These are phyloP conservation scores for Exophiala dermatitidis DNA, from an alignment of 2,329 filamentous ascomycete genomes.

Conservation along the genomic window DNA sequence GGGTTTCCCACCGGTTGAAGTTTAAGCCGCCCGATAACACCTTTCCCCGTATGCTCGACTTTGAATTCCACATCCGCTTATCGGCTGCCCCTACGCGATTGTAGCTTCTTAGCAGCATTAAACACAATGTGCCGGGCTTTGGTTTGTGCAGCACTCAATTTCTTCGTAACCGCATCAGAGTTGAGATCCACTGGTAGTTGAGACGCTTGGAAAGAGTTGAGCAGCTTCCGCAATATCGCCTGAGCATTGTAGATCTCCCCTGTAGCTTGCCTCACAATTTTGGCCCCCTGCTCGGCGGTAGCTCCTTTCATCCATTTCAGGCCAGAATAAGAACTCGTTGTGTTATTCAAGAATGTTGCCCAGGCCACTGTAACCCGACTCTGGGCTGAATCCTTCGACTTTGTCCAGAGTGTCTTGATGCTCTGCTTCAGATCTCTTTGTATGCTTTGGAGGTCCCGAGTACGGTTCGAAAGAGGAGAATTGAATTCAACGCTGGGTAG, in stretches of 20 bases:
- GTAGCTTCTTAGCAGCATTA: slow-evolving; percentile 5
- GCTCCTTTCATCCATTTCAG: neutral
- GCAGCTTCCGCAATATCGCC: neutral
- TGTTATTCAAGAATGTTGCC: neutral
- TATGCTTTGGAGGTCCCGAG: neutral
- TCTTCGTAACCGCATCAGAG: slow-evolving; percentile 1
- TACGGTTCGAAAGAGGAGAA: neutral
- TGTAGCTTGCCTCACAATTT: neutral
- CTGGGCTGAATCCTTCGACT: neutral
- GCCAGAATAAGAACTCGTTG: neutral
- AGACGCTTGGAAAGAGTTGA: neutral
- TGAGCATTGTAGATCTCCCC: neutral
- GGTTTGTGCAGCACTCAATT: slow-evolving; percentile 14
- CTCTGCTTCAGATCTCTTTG: neutral
- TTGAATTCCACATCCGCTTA: neutral
- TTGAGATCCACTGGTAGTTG: neutral
- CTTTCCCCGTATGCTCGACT: neutral
- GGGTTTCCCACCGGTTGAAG: too few relatives aligned
- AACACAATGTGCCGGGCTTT: slow-evolving; percentile 16
- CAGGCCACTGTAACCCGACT: neutral
- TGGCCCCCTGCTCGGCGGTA: neutral
- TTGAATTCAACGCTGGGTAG: neutral
- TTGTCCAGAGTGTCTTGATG: neutral
- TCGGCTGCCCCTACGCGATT: neutral
- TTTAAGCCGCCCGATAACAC: neutral